Percentiles rank a stretch among this genome's conserved stretches.
phyloP scores from a whole-genome alignment of 306 rosid genomes.

The Vachellia pachyceras region DNA sequence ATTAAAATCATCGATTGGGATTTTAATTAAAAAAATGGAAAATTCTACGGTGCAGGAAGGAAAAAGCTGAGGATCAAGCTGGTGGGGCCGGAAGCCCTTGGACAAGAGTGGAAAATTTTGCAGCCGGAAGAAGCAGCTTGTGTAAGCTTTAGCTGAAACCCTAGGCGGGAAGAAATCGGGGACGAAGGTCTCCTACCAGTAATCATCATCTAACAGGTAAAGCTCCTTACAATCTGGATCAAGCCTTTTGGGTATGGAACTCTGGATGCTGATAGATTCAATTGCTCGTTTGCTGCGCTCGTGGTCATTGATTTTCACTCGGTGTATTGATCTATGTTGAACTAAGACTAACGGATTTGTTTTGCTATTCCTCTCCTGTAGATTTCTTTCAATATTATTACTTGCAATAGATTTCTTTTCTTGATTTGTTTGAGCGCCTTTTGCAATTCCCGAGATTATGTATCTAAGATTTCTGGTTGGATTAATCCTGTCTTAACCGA shows the following conservation, averaged over 20 bases:
- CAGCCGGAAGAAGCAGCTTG: conserved; percentile 4
- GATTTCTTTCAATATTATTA: background rate
- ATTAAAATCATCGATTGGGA: no score
- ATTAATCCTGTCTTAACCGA: background rate
- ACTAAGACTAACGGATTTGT: background rate
- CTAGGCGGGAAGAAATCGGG: conserved; percentile 5
- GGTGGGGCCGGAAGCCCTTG: no score
- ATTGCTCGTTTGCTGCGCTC: background rate
- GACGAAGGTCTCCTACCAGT: background rate
- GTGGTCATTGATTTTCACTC: background rate
- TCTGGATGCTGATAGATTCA: background rate
- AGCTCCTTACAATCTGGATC: background rate
- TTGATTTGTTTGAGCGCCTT: background rate
- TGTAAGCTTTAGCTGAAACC: background rate
- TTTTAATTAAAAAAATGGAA: no score
- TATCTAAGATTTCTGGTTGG: conserved; percentile 3
- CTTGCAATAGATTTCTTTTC: background rate
- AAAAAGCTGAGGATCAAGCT: background rate
- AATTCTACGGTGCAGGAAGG: no score
- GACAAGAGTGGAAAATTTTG: background rate
- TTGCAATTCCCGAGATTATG: no score
- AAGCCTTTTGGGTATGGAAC: background rate
- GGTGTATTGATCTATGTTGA: background rate
- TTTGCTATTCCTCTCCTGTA: background rate
- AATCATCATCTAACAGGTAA: conserved; percentile 8